Base-by-base conservation (phyloP, 176 grass and related monocot species). In the Oryza brachyantha region DNA sequence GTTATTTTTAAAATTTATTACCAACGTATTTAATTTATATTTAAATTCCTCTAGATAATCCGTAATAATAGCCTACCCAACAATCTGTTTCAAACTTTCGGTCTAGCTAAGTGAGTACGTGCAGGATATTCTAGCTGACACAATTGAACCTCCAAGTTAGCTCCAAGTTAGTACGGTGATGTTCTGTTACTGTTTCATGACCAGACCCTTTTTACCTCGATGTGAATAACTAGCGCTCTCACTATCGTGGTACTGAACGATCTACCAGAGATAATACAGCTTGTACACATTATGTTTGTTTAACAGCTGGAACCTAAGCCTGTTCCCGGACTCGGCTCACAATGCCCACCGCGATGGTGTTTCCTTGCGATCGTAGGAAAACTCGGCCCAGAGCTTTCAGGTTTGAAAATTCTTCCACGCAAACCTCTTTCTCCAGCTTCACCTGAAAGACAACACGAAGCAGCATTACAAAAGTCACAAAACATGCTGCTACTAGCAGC, bases 301-400 rank as follows among this genome's bases (percentile, higher is more conserved):
- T 26, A 6, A 19, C 0, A 0, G 1, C 32, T 13, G 46, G 19
- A 55, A 55, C 29, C 21, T 75, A 84, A 10, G 19, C 21, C 41
- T 65, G 62, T 13, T 84, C 77, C 22, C 83, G 36, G 11, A 85
- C 79, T 38, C 83, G 77, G 19, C 75, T 80, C 81, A 94, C 87
- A 1, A 87, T 66, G 78, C 95, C 95, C 25, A 94, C 95, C 0
- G 90, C 95, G 17, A 98, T 54, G 12, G 95, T 92, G 82, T 61
- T 78, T 3, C 92, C 95, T 12, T 61, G 89, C 8, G 82, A 86
- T 37, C 89, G 83, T 72, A 92, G 81, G 66, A 92, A 88, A 7
- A 81, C 92, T 10, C 92, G 89, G 41, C 87, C 95, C 2, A 98
- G 83, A 24, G 89, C 81, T 84, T 91, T 86, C 50, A 89, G 74